Evolutionary conservation across 2,329 filamentous ascomycete species (phyloP), one percentile per base, ranked within the genome.

Genomic region (Fusarium domesticum): DNA sequence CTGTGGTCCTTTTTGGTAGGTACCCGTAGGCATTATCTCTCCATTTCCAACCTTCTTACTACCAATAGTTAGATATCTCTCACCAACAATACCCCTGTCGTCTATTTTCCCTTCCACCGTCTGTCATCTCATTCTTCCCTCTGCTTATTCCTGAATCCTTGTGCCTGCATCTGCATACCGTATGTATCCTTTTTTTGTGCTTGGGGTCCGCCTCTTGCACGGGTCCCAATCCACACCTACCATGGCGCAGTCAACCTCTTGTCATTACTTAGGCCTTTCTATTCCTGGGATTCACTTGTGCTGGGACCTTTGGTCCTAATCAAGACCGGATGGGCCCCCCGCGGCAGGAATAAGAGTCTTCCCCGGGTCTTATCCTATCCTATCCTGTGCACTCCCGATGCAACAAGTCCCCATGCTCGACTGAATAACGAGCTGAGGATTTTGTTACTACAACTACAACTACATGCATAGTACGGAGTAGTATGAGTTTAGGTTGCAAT

Each of bases 231-330:
- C 54, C 54, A 57, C 56, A 61, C 51, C 23, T 54, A 62, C 47
- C 48, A 64, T 58, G 62, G 63, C 61, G 59, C 61, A 65, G 63
- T 62, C 56, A n/a, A n/a, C 63, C 60, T 57, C 43, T 48, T 45
- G n/a, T n/a, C n/a, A n/a, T n/a, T n/a, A n/a, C n/a, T n/a, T n/a
- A n/a, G n/a, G n/a, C 52, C 52, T 49, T 64, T 65, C 64, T 66
- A 66, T 66, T 65, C 66, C 64, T 63, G 61, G 64, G 60, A 47
- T 43, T 47, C 35, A 39, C 43, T 46, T 8, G 23, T 8, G 49
- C 39, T 51, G 37, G 39, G 46, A 43, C 45, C 42, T 55, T 28
- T 47, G 48, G 51, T 44, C 37, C 48, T 54, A 54, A 53, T 51
- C 51, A 45, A 47, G 53, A 45, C 59, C 59, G 56, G 60, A 62